phyloP scores from a whole-genome alignment of 2,329 filamentous ascomycete species.

The Monosporascus sp. region DNA sequence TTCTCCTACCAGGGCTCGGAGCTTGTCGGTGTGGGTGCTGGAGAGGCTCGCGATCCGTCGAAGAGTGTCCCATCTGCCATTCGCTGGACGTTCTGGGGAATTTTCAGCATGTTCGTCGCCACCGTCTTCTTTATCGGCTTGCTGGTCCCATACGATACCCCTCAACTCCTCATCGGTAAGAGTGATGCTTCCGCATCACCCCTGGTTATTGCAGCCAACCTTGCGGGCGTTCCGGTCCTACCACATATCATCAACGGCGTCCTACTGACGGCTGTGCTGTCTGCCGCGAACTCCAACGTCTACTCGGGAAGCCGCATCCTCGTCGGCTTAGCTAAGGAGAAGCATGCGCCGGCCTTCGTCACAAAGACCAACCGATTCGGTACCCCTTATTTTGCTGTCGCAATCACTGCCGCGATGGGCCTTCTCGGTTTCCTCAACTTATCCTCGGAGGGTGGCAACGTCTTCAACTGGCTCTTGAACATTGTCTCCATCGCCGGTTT shows the following conservation, averaged over 20 bases:
- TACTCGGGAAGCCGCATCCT: slow-evolving; percentile 67
- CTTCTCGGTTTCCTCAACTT: slow-evolving; percentile 65
- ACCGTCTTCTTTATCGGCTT: slow-evolving; percentile 68
- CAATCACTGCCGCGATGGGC: slow-evolving; percentile 50
- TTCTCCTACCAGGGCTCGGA: slow-evolving; percentile 70
- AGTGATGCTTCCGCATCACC: slow-evolving; percentile 60
- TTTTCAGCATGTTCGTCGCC: slow-evolving; percentile 61
- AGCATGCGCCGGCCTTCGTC: slow-evolving; percentile 56
- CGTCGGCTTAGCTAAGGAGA: slow-evolving; percentile 58
- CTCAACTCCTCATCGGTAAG: slow-evolving; percentile 42
- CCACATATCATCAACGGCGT: slow-evolving; percentile 72
- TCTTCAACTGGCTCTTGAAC: slow-evolving; percentile 70
- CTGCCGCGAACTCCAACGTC: slow-evolving; percentile 72
- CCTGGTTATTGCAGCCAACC: slow-evolving; percentile 53
- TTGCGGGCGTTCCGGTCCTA: slow-evolving; percentile 59
- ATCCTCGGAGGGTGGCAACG: slow-evolving; percentile 48
- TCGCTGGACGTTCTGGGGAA: slow-evolving; percentile 69
- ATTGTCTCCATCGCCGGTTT: slow-evolving; percentile 64
- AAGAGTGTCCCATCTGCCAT: slow-evolving; percentile 69
- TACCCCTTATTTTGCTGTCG: slow-evolving; percentile 59
- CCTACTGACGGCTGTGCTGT: slow-evolving; percentile 71
- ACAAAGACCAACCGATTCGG: slow-evolving; percentile 54
- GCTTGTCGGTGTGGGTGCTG: slow-evolving; percentile 72
- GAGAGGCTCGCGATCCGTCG: slow-evolving; percentile 67
- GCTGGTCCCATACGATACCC: slow-evolving; percentile 58